Evolutionary conservation across 2,329 filamentous ascomycete species (phyloP).

Genomic region (Emydomyces testavorans): DNA sequence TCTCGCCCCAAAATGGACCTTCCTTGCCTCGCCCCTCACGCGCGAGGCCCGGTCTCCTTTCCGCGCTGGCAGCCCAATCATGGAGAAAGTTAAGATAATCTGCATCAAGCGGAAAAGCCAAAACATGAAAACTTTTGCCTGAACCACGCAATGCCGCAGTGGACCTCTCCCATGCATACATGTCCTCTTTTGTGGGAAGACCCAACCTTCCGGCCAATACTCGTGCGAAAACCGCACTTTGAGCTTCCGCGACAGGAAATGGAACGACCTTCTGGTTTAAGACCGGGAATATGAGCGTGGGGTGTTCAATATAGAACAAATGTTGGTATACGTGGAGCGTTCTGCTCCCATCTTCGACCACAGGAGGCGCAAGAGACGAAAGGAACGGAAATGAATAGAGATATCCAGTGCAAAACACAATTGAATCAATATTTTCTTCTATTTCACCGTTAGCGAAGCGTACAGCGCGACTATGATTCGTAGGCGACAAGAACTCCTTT

Average conservation of each 20-base stretch:
- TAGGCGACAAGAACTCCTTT: constrained; percentile 42
- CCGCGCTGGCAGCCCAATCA: constrained; percentile 33
- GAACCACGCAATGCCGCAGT: constrained; percentile 35
- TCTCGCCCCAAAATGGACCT: constrained; percentile 59
- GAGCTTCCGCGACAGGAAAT: constrained; percentile 67
- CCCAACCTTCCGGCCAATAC: constrained; percentile 61
- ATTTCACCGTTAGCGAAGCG: constrained; percentile 54
- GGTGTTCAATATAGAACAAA: constrained; percentile 61
- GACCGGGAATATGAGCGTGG: constrained; percentile 65
- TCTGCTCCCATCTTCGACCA: constrained; percentile 58
- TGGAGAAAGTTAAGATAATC: constrained; percentile 37
- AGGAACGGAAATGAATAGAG: constrained; percentile 73
- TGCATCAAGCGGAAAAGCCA: constrained; percentile 40
- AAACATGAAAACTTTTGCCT: constrained; percentile 43
- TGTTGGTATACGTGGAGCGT: constrained; percentile 68
- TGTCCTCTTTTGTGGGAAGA: constrained; percentile 52
- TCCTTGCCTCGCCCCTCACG: constrained; percentile 48
- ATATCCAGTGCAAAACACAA: constrained; percentile 85
- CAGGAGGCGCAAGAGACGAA: constrained; percentile 37
- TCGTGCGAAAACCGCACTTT: constrained; percentile 64
- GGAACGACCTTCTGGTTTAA: constrained; percentile 79
- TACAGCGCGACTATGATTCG: constrained; percentile 45
- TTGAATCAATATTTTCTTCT: constrained; percentile 57
- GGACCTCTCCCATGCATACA: constrained; percentile 55
- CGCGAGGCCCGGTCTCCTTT: constrained; percentile 28